These are phyloP conservation scores for Pichia norvegensis DNA, from an alignment of 1,139 yeast genomes.

Conservation along the genomic window DNA sequence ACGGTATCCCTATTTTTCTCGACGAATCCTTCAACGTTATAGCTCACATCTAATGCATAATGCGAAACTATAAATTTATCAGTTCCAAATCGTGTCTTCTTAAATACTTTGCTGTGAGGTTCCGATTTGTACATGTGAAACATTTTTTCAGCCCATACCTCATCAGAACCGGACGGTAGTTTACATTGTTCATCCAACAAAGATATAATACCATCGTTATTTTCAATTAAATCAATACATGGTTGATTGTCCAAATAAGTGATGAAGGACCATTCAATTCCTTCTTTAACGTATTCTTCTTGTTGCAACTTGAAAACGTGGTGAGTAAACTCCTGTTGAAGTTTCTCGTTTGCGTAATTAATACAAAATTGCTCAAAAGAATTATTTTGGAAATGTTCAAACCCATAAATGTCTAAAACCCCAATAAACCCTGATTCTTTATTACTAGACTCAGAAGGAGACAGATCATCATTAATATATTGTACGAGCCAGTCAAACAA, in stretches of 20 bases:
- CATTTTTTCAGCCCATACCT: constrained; percentile 86
- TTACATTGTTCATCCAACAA: constrained; percentile 92
- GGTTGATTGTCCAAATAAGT: constrained; percentile 97
- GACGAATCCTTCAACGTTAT: constrained; percentile 89
- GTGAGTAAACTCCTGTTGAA: constrained; percentile 95
- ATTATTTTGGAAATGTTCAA: constrained; percentile 88
- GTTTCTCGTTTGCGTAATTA: constrained; percentile 93
- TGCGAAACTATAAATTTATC: constrained; percentile 86
- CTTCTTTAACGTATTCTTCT: constrained; percentile 86
- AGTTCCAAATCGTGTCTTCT: constrained; percentile 91
- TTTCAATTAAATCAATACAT: constrained; percentile 88
- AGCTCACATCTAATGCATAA: constrained; percentile 89
- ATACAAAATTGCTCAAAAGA: constrained; percentile 97
- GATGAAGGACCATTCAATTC: constrained; percentile 95
- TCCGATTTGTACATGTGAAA: constrained; percentile 76
- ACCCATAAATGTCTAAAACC: constrained; percentile 94
- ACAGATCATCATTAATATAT: constrained; percentile 70
- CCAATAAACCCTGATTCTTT: constrained; percentile 76
- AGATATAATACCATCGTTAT: constrained; percentile 77
- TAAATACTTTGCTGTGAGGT: constrained; percentile 72
- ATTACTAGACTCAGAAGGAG: constrained; percentile 56
- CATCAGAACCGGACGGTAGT: constrained; percentile 88
- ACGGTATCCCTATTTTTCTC: constrained; percentile 97
- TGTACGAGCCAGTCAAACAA: constrained; percentile 92
- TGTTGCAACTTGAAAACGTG: constrained; percentile 96